Evolutionary conservation across 2,329 filamentous ascomycete genomes (phyloP).

Genomic region (Diaporthe amygdali): DNA sequence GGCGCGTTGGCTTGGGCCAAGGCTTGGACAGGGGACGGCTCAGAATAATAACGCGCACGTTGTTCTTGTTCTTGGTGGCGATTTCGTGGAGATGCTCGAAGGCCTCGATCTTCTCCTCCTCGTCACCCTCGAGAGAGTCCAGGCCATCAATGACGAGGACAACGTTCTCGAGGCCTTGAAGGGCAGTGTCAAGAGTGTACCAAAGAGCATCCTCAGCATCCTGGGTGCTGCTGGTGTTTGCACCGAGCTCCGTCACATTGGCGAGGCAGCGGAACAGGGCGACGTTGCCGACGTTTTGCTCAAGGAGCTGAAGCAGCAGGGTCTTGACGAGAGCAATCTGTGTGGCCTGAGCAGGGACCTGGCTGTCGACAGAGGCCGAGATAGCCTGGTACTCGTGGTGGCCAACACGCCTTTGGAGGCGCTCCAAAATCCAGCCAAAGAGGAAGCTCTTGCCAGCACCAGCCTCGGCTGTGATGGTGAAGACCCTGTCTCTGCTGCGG

Average conservation of each 20-base stretch:
- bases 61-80: slow-evolving; percentile 26
- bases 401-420: slow-evolving; percentile 24
- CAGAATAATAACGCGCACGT: slow-evolving; percentile 26
- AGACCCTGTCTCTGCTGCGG: slow-evolving; percentile 23
- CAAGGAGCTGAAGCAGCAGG: slow-evolving; percentile 24
- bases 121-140: slow-evolving; percentile 26
- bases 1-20: slow-evolving; percentile 26
- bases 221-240: slow-evolving; percentile 33
- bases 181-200: slow-evolving; percentile 26
- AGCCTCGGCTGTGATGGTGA: slow-evolving; percentile 26
- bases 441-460: slow-evolving; percentile 26
- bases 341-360: slow-evolving; percentile 25
- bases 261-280: slow-evolving; percentile 26
- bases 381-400: slow-evolving; percentile 26
- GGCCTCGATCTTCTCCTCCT: slow-evolving; percentile 24
- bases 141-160: slow-evolving; percentile 25
- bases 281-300: slow-evolving; percentile 26
- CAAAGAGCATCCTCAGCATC: slow-evolving; percentile 32
- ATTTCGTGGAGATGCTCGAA: slow-evolving; percentile 27
- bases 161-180: slow-evolving; percentile 26
- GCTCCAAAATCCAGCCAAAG: slow-evolving; percentile 25
- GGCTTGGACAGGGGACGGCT: slow-evolving; percentile 26
- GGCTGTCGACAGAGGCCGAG: slow-evolving; percentile 26
- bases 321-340: slow-evolving; percentile 27
- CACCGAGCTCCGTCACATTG: slow-evolving; percentile 26